phyloP scores from a whole-genome alignment of 1,284 basidiomycete genomes.

The Ganoderma multipileum region DNA sequence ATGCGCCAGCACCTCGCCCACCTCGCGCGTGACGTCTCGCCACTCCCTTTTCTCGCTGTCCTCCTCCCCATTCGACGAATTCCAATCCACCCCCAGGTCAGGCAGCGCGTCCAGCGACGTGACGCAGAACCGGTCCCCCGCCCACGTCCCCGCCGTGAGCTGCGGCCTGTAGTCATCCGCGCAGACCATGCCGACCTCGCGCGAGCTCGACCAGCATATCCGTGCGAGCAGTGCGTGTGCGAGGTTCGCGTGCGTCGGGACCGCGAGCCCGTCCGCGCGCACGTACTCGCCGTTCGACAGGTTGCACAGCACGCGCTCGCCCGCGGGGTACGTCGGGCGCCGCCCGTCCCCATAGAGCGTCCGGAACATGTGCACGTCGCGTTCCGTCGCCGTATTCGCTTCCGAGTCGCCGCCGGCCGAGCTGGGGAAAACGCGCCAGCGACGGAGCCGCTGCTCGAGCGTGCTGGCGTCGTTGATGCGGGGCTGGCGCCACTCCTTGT shows the following conservation, averaged over 20 bases:
- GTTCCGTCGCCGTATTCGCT: neutral
- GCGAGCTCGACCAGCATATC: conserved; percentile 21
- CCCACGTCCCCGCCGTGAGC: conserved; percentile 17
- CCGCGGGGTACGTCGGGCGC: conserved; percentile 8
- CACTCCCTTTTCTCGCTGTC: conserved; percentile 1
- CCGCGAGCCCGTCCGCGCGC: conserved; percentile 14
- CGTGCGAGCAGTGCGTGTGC: conserved; percentile 17
- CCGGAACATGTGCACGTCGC: conserved; percentile 10
- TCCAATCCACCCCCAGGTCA: neutral
- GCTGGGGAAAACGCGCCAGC: neutral
- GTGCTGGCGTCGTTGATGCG: conserved; percentile 8
- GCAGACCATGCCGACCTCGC: conserved; percentile 7
- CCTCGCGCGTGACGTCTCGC: conserved; percentile 18
- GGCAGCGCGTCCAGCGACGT: conserved; percentile 9
- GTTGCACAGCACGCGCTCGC: conserved; percentile 20
- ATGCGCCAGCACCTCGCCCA: conserved; percentile 12
- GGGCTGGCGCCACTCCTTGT: conserved; percentile 14
- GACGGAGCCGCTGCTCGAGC: neutral
- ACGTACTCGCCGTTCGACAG: conserved; percentile 21
- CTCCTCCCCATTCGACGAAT: neutral
- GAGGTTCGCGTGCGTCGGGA: conserved; percentile 14
- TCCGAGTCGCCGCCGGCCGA: neutral
- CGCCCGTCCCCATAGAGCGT: conserved; percentile 19
- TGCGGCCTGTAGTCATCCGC: conserved; percentile 4
- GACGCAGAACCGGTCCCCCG: conserved; percentile 23